These are phyloP conservation scores for Suhomyces maxii DNA, from an alignment of 1,139 yeast species.

Conservation along the genomic window DNA sequence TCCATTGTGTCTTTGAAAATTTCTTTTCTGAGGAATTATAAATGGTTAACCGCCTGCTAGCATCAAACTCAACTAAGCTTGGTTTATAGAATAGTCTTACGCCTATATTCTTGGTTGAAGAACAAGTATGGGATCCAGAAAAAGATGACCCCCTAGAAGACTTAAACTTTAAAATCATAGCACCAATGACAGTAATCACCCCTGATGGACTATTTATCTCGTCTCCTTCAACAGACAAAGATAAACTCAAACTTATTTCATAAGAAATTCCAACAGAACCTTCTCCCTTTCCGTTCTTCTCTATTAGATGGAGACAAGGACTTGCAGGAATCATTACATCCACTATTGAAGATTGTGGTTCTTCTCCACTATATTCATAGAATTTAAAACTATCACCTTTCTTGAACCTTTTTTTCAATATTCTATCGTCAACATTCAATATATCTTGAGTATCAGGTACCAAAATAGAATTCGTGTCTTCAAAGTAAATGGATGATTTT, in stretches of 20 bases:
- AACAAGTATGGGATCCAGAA: conserved; percentile 18
- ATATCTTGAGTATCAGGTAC: conserved; percentile 15
- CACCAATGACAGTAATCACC: not conserved
- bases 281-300: conserved; percentile 9
- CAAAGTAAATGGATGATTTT: conserved; percentile 18
- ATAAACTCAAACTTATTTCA: not conserved
- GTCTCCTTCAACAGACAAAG: not conserved
- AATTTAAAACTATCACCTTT: conserved; percentile 6
- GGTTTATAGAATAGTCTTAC: conserved; percentile 21
- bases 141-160: conserved; percentile 10
- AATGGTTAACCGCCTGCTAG: conserved; percentile 12
- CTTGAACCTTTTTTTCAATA: not conserved
- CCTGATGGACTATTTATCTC: not conserved
- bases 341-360: conserved; percentile 3
- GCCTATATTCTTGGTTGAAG: conserved; percentile 13
- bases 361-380: conserved; percentile 11
- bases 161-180: conserved; percentile 1
- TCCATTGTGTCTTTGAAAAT: conserved; percentile 12
- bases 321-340: conserved; percentile 20
- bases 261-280: conserved; percentile 18
- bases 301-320: conserved; percentile 18
- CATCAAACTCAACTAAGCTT: conserved; percentile 11
- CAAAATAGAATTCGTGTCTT: conserved; percentile 23
- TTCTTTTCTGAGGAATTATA: not conserved
- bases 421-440: conserved; percentile 1